These are phyloP conservation scores for Pleomassaria siparia DNA, from an alignment of 2,329 filamentous ascomycete genomes.

Conservation along the genomic window DNA sequence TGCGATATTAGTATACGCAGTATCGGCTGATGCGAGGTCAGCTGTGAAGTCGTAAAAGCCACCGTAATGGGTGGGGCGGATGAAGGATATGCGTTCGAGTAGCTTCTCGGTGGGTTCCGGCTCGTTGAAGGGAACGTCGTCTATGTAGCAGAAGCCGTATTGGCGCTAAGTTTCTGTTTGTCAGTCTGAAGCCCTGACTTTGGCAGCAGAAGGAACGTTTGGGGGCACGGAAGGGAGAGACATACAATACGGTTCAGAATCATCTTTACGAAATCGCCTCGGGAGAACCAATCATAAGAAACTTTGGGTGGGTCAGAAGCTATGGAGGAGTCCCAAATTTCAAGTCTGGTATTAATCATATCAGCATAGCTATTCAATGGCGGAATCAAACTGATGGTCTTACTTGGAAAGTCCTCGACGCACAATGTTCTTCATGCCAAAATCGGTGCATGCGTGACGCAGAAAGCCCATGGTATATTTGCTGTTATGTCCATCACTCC, in stretches of 20 bases:
- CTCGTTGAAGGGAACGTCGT: conserved; percentile 62
- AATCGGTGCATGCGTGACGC: conserved; percentile 41
- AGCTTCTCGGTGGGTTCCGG: conserved; percentile 74
- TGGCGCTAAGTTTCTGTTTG: conserved; percentile 53
- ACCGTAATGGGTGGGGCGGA: conserved; percentile 88
- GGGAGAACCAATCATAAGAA: conserved; percentile 57
- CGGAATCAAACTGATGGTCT: background rate
- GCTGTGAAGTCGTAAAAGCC: conserved; percentile 86
- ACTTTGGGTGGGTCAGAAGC: conserved; percentile 18
- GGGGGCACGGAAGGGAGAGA: conserved; percentile 51
- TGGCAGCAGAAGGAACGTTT: no score
- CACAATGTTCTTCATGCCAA: conserved; percentile 35
- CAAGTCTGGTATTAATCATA: background rate
- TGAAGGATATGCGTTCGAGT: conserved; percentile 79
- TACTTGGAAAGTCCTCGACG: conserved; percentile 30
- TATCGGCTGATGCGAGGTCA: conserved; percentile 84
- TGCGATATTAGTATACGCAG: conserved; percentile 84
- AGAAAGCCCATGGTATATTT: conserved; percentile 68
- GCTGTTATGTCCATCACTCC: conserved; percentile 67
- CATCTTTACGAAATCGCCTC: conserved; percentile 46
- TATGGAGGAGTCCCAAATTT: background rate
- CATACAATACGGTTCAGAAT: conserved; percentile 60
- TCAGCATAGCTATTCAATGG: background rate
- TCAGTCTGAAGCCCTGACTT: no score
- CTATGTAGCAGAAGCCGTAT: conserved; percentile 78